A percentile compares a stretch with the other conserved stretches of the same genome.
phyloP scores from a whole-genome alignment of 2,329 filamentous ascomycete species.

The Beauveria australis region DNA sequence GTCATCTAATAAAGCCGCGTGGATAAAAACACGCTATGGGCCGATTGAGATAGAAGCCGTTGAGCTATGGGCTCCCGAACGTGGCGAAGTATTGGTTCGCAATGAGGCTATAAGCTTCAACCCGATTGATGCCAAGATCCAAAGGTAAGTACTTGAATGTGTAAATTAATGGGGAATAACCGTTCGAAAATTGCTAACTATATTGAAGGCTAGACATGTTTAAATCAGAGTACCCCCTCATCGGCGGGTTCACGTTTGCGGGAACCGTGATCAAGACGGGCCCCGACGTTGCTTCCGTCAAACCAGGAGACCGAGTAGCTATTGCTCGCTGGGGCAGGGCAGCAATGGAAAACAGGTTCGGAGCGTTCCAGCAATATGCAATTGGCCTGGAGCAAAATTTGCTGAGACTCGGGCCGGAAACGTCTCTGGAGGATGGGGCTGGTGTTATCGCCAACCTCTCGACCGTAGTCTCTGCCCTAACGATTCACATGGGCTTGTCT shows the following conservation, averaged over 20 bases:
- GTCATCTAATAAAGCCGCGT: neutral
- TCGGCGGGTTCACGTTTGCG: neutral
- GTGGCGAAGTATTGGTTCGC: neutral
- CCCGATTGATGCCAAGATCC: neutral
- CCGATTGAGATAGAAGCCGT: neutral
- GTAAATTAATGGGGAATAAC: too few relatives aligned
- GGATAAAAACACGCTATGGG: neutral
- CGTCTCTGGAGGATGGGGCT: neutral
- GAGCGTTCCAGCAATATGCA: neutral
- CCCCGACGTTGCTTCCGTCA: neutral
- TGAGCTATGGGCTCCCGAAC: neutral
- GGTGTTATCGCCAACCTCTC: neutral
- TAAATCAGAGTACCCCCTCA: neutral
- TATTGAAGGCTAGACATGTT: neutral
- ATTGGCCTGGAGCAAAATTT: neutral
- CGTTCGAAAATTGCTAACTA: neutral
- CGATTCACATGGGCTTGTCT: neutral
- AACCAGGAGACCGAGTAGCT: neutral
- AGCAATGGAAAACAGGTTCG: neutral
- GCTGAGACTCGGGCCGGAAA: neutral
- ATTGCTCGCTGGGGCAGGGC: neutral
- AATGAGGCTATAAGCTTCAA: neutral
- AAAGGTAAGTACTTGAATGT: neutral
- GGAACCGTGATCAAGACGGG: neutral
- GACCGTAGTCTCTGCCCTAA: neutral